Evolutionary conservation across 148 eudicot genomes (phyloP).

Genomic region (Polygonum maritimum): DNA sequence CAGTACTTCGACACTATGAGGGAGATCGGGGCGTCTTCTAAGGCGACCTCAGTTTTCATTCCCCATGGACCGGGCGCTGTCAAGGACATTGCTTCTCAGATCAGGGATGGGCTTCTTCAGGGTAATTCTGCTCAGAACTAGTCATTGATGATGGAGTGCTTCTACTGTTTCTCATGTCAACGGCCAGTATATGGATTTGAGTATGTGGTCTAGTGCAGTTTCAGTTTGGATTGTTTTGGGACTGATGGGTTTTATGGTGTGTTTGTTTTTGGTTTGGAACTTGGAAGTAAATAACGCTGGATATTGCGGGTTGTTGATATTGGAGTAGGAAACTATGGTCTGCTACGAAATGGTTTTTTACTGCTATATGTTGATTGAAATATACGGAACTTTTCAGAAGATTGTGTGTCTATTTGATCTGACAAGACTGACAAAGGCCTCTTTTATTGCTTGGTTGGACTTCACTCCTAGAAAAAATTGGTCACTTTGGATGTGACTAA

Average conservation of each 20-base stretch:
- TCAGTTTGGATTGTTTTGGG: neutral
- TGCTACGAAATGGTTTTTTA: neutral
- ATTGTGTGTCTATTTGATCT: neutral
- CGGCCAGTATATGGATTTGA: neutral
- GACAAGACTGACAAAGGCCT: too few species aligned
- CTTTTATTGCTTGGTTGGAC: too few species aligned
- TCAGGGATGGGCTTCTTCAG: conserved; percentile 69
- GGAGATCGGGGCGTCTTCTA: conserved; percentile 68
- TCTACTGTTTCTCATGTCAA: neutral
- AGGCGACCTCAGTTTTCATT: conserved; percentile 58
- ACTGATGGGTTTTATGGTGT: neutral
- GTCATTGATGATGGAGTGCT: neutral
- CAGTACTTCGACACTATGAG: conserved; percentile 80
- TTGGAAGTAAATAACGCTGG: neutral
- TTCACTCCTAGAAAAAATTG: too few species aligned
- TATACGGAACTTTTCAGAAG: neutral
- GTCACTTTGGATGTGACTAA: too few species aligned
- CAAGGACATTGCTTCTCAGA: conserved; percentile 49
- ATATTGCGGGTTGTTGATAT: neutral
- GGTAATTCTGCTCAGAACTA: conserved; percentile 20
- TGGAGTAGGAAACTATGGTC: neutral
- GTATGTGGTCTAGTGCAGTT: too few species aligned
- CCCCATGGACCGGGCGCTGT: conserved; percentile 84
- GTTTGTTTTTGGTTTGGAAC: neutral
- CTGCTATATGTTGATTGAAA: neutral